A percentile compares a stretch with the other conserved stretches of the same genome.
These are phyloP conservation scores for Tylopilus sp. DNA, from an alignment of 768 basidiomycete species.

Conservation along the genomic window DNA sequence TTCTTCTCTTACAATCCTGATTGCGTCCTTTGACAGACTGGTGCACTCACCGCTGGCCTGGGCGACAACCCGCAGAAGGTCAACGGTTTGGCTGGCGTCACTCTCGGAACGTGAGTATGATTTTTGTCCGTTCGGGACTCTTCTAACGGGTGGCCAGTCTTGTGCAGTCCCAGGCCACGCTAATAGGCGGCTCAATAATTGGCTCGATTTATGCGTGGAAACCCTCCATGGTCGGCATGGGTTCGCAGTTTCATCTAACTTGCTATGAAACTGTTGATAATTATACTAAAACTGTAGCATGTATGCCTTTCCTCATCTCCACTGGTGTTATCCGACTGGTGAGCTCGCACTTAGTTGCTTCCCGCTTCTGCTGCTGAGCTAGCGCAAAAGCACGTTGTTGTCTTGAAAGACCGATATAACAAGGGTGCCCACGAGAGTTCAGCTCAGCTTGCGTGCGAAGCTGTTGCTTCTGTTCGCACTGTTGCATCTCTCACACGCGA, in stretches of 20 bases:
- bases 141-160: conserved; percentile 45
- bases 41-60: no score
- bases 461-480: conserved; percentile 85
- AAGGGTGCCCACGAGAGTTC: conserved; percentile 76
- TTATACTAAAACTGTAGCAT: conserved; percentile 35
- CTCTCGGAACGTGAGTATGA: no score
- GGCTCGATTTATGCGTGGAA: conserved; percentile 79
- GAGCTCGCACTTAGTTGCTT: conserved; percentile 17
- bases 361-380: conserved; percentile 2
- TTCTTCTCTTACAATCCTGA: no score
- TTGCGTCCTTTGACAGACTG: no score
- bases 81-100: no score
- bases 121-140: no score
- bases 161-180: conserved; percentile 70
- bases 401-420: conserved; percentile 81
- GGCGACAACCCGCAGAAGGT: no score
- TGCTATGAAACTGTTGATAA: not conserved
- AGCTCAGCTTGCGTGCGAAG: conserved; percentile 89
- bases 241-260: conserved; percentile 7
- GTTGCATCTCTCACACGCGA: conserved; percentile 88
- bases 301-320: conserved; percentile 63
- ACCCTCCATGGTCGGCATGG: conserved; percentile 69
- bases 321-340: conserved; percentile 83
- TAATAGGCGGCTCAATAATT: conserved; percentile 68
- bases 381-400: conserved; percentile 63